Conservation (phyloP, 768 basidiomycete species). For the Tephrocybe sp. region DNA sequence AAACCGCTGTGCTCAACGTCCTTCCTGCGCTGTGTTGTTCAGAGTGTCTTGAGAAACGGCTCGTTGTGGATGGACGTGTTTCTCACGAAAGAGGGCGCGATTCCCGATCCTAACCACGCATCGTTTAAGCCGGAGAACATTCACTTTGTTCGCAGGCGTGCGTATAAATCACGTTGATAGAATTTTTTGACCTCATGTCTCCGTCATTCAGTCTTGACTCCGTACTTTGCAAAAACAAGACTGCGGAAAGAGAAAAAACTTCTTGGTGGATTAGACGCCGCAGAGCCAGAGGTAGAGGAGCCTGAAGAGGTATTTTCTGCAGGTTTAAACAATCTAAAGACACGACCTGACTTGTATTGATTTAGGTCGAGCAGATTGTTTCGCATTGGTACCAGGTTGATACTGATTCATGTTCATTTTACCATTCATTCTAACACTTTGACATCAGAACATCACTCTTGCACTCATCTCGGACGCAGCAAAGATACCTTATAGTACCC, state of each 20-base stretch:
- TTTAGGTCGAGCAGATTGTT: conserved; percentile 56
- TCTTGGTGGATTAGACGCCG: conserved; percentile 37
- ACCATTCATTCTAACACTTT: not conserved
- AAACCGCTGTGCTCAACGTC: not conserved
- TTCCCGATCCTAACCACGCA: conserved; percentile 57
- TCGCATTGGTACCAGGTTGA: conserved; percentile 82
- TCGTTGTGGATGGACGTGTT: conserved; percentile 85
- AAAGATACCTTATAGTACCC: conserved; percentile 45
- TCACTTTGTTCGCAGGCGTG: conserved; percentile 75
- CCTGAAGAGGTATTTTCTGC: conserved; percentile 45
- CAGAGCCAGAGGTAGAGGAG: conserved; percentile 35
- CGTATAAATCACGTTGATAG: conserved; percentile 22
- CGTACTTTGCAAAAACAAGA: conserved; percentile 74
- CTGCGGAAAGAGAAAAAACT: conserved; percentile 83
- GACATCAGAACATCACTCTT: conserved; percentile 78
- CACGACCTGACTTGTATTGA: conserved; percentile 1
- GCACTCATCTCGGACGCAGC: conserved; percentile 76
- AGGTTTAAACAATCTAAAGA: not conserved
- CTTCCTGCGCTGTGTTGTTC: conserved; percentile 1
- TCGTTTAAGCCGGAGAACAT: conserved; percentile 54
- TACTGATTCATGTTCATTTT: conserved; percentile 8
- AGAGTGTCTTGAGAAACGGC: conserved; percentile 78
- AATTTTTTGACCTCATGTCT: not conserved
- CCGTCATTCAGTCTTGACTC: conserved; percentile 66
- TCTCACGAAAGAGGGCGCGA: conserved; percentile 61